Evolutionary conservation across 495 filamentous ascomycete genomes (phyloP).

Genomic region (Aspergillus haitiensis): DNA sequence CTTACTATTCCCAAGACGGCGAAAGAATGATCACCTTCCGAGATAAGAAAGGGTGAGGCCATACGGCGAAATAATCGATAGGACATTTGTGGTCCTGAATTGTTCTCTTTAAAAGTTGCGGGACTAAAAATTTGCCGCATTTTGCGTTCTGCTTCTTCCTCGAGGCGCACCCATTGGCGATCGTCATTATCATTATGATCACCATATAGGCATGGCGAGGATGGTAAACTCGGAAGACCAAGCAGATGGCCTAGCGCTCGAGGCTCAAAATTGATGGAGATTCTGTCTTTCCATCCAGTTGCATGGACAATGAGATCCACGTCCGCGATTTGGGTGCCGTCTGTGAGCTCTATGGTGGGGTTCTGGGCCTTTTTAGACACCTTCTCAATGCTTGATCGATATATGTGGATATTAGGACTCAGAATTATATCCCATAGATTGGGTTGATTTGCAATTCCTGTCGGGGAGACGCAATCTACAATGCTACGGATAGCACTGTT

Average conservation of each 20-base stretch:
- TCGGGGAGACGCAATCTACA: slow-evolving; percentile 27
- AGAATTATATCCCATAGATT: slow-evolving; percentile 37
- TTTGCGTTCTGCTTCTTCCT: slow-evolving; percentile 11
- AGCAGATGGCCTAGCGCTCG: slow-evolving; percentile 28
- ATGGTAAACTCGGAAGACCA: slow-evolving; percentile 3
- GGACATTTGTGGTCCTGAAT: slow-evolving; percentile 25
- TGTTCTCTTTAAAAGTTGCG: slow-evolving; percentile 9
- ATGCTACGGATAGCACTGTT: slow-evolving; percentile 19
- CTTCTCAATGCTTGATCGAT: slow-evolving; percentile 25
- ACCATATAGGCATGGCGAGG: background rate
- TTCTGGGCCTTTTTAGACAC: background rate
- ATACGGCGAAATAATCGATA: slow-evolving; percentile 63
- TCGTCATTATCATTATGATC: background rate
- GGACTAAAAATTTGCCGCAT: slow-evolving; percentile 17
- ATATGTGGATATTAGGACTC: slow-evolving; percentile 27
- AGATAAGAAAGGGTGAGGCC: slow-evolving; percentile 41
- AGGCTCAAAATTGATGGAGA: slow-evolving; percentile 55
- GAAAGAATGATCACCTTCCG: slow-evolving; percentile 59
- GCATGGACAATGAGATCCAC: slow-evolving; percentile 34
- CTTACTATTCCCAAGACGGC: slow-evolving; percentile 59
- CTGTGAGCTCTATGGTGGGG: slow-evolving; percentile 12
- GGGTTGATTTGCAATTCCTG: slow-evolving; percentile 35
- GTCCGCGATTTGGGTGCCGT: slow-evolving; percentile 41
- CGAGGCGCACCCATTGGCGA: slow-evolving; percentile 24
- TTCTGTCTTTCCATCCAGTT: slow-evolving; percentile 59